Evolutionary conservation across 768 basidiomycete genomes (phyloP).

Genomic region (Clathrus columnatus): DNA sequence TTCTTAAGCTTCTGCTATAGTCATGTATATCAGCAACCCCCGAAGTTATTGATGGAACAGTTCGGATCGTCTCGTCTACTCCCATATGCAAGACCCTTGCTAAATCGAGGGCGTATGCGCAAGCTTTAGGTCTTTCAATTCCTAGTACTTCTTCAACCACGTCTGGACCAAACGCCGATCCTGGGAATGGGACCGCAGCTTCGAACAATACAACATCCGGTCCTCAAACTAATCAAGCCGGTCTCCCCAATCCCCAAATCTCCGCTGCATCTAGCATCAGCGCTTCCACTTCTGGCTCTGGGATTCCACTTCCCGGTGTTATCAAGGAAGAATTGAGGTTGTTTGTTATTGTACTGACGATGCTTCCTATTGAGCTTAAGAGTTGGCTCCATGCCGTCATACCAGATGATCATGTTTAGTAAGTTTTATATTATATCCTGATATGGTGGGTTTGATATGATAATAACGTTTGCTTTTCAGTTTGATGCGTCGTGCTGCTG

Average conservation of each 20-base stretch:
- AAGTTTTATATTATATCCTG: background rate
- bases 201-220: too few species aligned
- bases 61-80: background rate
- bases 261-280: background rate
- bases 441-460: background rate
- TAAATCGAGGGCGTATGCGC: background rate
- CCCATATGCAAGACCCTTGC: background rate
- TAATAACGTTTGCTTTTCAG: background rate
- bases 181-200: too few species aligned
- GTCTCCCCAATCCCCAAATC: background rate
- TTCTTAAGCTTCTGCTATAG: background rate
- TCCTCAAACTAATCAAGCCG: too few species aligned
- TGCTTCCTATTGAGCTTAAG: background rate
- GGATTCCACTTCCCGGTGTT: background rate
- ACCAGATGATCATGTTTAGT: background rate
- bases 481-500: background rate
- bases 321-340: constrained; percentile 3
- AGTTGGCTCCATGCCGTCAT: background rate
- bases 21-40: background rate
- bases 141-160: background rate
- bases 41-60: background rate
- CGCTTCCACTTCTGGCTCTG: background rate
- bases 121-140: background rate
- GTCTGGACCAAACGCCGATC: too few species aligned
- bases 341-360: constrained; percentile 1